Evolutionary conservation across 2,329 filamentous ascomycete genomes (phyloP), one percentile per base, ranked within the genome.

Genomic region (Cyclaneusma minus): DNA sequence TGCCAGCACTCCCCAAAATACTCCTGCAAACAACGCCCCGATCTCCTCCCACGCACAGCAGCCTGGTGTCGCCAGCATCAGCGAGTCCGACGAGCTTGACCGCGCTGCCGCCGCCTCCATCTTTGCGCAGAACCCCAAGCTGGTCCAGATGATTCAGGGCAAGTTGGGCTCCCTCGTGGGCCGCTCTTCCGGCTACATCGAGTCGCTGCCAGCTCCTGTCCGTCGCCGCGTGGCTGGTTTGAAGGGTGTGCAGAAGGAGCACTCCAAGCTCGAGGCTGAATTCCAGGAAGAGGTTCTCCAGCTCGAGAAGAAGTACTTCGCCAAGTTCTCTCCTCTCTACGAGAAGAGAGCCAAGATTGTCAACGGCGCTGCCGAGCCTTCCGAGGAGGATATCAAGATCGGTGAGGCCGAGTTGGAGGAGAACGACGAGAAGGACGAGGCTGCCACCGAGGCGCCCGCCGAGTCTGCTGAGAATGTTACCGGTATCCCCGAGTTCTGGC

Each of bases 291-390:
- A 95, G 60, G 85, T 98, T 35, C 69, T 98, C 32, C 77, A 94
- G 56, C 71, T 98, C 15, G 89, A 98, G 68, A 98, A 98, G 72
- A 94, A 94, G 62, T 98, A 93, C 60, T 95, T 95, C 46, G 82
- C 81, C 59, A 95, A 95, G 61, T 98, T 94, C 61, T 92, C 83
- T 29, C 89, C 89, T 34, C 71, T 98, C 25, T 98, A 98, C 60
- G 64, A 94, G 66, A 89, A 89, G 67, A 85, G 89, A 55, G 71
- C 85, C 35, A 68, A 75, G 44, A 95, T 98, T 43, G 67, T 98
- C 55, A 95, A 94, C 57, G 89, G 89, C 43, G 59, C 60, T 37
- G 54, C 62, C 33, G 89, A 98, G 62, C 89, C 89, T 16, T 83
- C 79, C 34, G 81, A 91, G 30, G 72, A 76, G 19, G 84, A 95